A percentile compares a stretch with the other conserved stretches of the same genome.
Evolutionary conservation across 805 yeast genomes (phyloP).

Genomic region (Yarrowia bubula): DNA sequence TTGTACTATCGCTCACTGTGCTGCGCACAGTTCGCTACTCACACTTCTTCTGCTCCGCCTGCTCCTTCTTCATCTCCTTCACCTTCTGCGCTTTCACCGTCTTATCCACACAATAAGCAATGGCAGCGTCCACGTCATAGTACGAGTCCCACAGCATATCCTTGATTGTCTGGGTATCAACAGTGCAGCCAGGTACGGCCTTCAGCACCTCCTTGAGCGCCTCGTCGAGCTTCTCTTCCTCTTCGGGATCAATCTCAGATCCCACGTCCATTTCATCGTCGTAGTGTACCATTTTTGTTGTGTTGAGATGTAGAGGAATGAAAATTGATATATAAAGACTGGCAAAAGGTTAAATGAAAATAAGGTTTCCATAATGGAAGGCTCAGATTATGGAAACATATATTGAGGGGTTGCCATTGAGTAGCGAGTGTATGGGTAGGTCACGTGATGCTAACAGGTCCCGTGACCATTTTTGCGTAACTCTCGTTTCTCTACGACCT

Average conservation of each 20-base stretch:
- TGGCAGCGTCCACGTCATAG: slow-evolving; percentile 22
- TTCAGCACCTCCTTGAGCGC: slow-evolving; percentile 17
- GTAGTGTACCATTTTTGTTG: slow-evolving; percentile 5
- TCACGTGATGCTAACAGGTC: background rate
- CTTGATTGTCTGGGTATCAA: background rate
- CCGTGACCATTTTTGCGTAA: background rate
- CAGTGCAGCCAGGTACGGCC: slow-evolving; percentile 9
- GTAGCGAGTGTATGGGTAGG: background rate
- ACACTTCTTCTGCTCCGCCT: background rate
- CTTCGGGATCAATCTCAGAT: slow-evolving; percentile 20
- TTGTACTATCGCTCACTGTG: too few relatives aligned
- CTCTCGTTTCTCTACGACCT: too few relatives aligned
- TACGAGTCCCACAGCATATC: slow-evolving; percentile 27
- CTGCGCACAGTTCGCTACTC: background rate
- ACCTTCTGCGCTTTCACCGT: slow-evolving; percentile 13
- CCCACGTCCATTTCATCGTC: slow-evolving; percentile 14
- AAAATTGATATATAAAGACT: too few relatives aligned
- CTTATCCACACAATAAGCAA: slow-evolving; percentile 19
- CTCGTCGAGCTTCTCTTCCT: slow-evolving; percentile 24
- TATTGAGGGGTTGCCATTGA: too few relatives aligned
- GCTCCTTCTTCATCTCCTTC: slow-evolving; percentile 1
- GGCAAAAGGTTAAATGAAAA: too few relatives aligned
- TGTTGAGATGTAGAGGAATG: too few relatives aligned
- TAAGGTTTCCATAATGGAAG: too few relatives aligned
- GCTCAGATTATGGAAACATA: too few relatives aligned